Percentiles rank a stretch among this genome's conserved stretches.
These are phyloP conservation scores for Hemerocallis citrina DNA, from an alignment of 106 monocot species.

Conservation along the genomic window DNA sequence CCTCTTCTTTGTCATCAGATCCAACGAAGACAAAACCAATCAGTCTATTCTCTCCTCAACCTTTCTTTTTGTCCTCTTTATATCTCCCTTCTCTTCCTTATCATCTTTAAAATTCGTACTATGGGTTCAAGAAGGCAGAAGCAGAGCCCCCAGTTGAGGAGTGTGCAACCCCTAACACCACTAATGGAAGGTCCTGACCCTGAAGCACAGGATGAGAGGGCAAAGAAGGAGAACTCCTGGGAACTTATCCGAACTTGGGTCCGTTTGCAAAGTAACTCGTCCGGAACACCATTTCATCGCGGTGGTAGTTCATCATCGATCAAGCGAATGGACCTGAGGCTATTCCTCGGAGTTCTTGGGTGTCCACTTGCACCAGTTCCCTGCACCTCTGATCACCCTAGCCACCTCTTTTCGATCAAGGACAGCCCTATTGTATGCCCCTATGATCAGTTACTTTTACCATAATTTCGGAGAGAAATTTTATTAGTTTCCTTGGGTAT, in stretches of 20 bases:
- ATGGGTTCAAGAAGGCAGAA: constrained; percentile 19
- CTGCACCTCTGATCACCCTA: neutral
- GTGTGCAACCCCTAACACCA: constrained; percentile 31
- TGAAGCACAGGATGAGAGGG: neutral
- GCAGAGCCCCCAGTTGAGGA: constrained; percentile 1
- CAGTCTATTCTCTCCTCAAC: no score
- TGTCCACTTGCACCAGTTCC: constrained; percentile 46
- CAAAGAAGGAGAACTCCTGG: constrained; percentile 34
- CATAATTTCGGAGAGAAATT: no score
- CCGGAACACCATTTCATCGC: neutral
- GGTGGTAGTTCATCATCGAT: neutral
- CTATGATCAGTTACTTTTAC: neutral
- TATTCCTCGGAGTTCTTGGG: constrained; percentile 35
- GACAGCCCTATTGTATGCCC: constrained; percentile 24
- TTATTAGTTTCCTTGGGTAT: no score
- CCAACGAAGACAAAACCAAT: constrained; percentile 5
- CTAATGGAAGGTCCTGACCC: constrained; percentile 41
- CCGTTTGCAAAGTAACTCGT: no score
- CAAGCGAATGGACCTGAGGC: constrained; percentile 9
- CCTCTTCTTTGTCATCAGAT: constrained; percentile 2
- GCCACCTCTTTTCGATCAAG: constrained; percentile 10
- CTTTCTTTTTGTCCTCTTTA: neutral
- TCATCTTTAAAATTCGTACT: no score
- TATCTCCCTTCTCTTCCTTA: no score
- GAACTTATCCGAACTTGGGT: constrained; percentile 23